Evolutionary conservation across 2,329 filamentous ascomycete species (phyloP), one percentile per base, ranked within the genome.

Genomic region (Ceratocystis diversiconidia): DNA sequence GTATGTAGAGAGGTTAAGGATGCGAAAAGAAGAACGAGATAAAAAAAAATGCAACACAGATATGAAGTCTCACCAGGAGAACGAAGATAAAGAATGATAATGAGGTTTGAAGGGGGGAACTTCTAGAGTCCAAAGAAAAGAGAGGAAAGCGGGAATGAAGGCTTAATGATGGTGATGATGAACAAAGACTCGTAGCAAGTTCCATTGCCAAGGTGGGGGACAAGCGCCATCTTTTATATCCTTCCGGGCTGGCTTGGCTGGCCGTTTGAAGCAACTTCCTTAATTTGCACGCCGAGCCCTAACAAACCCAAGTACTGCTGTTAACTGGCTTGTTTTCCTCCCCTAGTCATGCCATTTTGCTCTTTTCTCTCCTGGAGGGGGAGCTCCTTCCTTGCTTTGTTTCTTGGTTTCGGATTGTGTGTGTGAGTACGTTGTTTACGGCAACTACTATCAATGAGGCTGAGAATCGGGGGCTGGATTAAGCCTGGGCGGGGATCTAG

Each of bases 91-190:
- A 44, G 17, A 64, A 64, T 28, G 19, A 57, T n/a, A 64, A 55
- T 28, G 36, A 57, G 12, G 36, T 12, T 41, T 41, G 3, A 41
- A 41, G 3, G 36, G 19, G 22, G n/a, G 32, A 64, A 55, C 22
- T 44, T 17, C 50, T 64, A 30, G 32, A 44, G 32, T 41, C 25
- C 30, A 30, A n/a, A 48, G 30, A 17, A 43, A 62, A 48, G n/a
- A 22, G 22, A 22, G 22, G 30, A 43, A n/a, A 22, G 19, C 19
- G 8, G 8, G 60, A 62, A 62, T 6, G 60, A 62, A 41, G 19
- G 22, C 44, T 3, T 22, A 32, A 43, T 28, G 3, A 61, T 61
- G 60, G n/a, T 62, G 60, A 62, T 62, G 60, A 61, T 61, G 59
- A 44, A 25, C 10, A 62, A 30, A 48, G 41, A 30, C 19, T 19